Base-by-base conservation (phyloP, 345 rosid genomes). In the Eucalyptus cladocalyx region DNA sequence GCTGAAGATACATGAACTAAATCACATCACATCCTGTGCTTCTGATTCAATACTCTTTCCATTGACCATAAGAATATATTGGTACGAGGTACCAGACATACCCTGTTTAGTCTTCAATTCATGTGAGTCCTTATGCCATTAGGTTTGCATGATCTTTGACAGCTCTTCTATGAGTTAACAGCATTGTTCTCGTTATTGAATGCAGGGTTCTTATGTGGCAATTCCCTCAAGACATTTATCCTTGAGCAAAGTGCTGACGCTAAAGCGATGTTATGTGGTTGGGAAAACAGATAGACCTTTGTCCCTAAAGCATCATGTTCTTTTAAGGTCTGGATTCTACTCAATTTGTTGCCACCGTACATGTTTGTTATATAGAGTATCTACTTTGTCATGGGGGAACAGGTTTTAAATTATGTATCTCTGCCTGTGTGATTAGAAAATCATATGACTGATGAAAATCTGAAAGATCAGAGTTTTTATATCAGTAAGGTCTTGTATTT, bases 171-270 rank as follows among this genome's bases (percentile, higher is more conserved):
- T 76, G 47, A 76, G 45, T 76, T 40, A 23, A 80, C 40, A 47
- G 53, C 34, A 42, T 51, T 88, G 45, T 51, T 67, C n/a, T 62
- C 6, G 72, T 45, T 80, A 32, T 91, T 86, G 90, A 87, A 43
- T 89, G 89, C 94, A 97, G 99, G 97, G 95, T 94, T 96, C 98
- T 89, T 91, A 88, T 92, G 94, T 93, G 87, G 86, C 94, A 86
- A 90, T 92, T 93, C 94, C 96, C 88, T 87, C 92, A 9, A 93
- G 94, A 92, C 92, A 93, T 89, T 93, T 93, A 86, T 89, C 97
- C 91, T 92, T 95, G 95, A 94, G 93, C 93, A 95, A 88, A 91
- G 96, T 95, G 85, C 90, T 94, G 91, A 88, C 86, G 53, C 87
- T 91, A 88, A 95, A 86, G 94, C 92, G 92, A 87, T 92, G 91